phyloP scores from a whole-genome alignment of 2,329 filamentous ascomycete species.

The Daldinia eschscholtzii region DNA sequence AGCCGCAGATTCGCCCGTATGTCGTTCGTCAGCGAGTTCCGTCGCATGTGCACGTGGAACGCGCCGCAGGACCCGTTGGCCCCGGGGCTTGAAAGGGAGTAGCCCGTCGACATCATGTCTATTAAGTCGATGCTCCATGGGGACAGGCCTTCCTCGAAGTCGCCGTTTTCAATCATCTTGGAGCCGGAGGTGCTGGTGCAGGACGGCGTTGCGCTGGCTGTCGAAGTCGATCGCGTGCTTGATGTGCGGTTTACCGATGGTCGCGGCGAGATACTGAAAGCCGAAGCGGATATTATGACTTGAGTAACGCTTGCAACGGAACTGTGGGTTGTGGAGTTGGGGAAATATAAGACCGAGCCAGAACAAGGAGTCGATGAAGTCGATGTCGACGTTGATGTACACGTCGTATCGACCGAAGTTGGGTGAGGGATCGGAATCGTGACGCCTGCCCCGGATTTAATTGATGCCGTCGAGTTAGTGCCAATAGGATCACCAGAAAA shows the following conservation, averaged over 20 bases:
- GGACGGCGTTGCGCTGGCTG: slow-evolving; percentile 15
- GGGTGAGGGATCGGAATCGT: slow-evolving; percentile 3
- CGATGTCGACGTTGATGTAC: slow-evolving; percentile 17
- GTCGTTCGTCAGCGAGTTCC: slow-evolving; percentile 44
- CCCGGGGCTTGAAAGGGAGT: slow-evolving; percentile 36
- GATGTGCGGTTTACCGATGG: slow-evolving; percentile 12
- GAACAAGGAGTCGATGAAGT: slow-evolving; percentile 2
- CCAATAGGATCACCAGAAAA: background rate
- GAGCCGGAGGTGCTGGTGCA: slow-evolving; percentile 21
- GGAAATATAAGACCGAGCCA: slow-evolving; percentile 18
- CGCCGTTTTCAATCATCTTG: slow-evolving; percentile 46
- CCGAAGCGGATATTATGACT: background rate
- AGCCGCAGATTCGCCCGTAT: slow-evolving; percentile 46
- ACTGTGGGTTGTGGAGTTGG: slow-evolving; percentile 22
- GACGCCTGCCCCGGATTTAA: slow-evolving; percentile 3
- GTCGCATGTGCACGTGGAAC: slow-evolving; percentile 45
- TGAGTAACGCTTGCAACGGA: background rate
- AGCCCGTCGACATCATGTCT: slow-evolving; percentile 47
- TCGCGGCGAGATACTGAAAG: background rate
- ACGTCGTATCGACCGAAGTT: slow-evolving; percentile 32
- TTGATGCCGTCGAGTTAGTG: slow-evolving; percentile 16
- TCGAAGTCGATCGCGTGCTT: slow-evolving; percentile 5
- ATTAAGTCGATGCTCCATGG: slow-evolving; percentile 49
- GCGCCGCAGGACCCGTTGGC: slow-evolving; percentile 45
- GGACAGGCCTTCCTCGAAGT: slow-evolving; percentile 48